These are phyloP conservation scores for Dimargaris xerosporica DNA, from an alignment of 192 early-diverging fungal genomes.

Conservation along the genomic window DNA sequence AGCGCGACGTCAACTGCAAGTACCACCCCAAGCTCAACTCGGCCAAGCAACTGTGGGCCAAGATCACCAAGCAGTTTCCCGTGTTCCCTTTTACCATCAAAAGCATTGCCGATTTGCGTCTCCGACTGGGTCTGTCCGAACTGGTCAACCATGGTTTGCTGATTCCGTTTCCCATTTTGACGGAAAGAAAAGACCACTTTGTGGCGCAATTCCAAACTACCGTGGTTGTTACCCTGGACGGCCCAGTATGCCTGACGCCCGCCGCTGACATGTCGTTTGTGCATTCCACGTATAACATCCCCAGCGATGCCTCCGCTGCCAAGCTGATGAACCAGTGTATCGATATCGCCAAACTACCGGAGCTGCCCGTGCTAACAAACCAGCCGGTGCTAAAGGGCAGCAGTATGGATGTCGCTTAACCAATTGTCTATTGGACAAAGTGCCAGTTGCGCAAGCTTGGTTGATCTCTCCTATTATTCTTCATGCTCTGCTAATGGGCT, in stretches of 20 bases:
- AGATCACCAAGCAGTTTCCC: conserved; percentile 39
- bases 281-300: conserved; percentile 47
- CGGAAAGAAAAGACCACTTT: conserved; percentile 32
- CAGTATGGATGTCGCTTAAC: too few species aligned
- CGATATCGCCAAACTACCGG: conserved; percentile 19
- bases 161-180: conserved; percentile 43
- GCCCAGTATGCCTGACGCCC: conserved; percentile 51
- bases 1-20: conserved; percentile 55
- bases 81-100: conserved; percentile 54
- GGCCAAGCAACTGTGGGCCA: conserved; percentile 31
- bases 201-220: conserved; percentile 67
- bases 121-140: conserved; percentile 51
- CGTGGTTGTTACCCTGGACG: conserved; percentile 39
- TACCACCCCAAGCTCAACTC: conserved; percentile 57
- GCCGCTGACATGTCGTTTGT: conserved; percentile 58
- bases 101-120: conserved; percentile 14
- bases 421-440: too few species aligned
- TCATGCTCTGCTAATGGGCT: too few species aligned
- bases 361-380: conserved; percentile 13
- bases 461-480: too few species aligned
- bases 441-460: too few species aligned
- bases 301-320: conserved; percentile 22
- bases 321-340: conserved; percentile 25
- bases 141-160: conserved; percentile 44
- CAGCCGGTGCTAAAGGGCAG: too few species aligned